phyloP scores from a whole-genome alignment of 768 basidiomycete species.

The Tylopilus sp. region DNA sequence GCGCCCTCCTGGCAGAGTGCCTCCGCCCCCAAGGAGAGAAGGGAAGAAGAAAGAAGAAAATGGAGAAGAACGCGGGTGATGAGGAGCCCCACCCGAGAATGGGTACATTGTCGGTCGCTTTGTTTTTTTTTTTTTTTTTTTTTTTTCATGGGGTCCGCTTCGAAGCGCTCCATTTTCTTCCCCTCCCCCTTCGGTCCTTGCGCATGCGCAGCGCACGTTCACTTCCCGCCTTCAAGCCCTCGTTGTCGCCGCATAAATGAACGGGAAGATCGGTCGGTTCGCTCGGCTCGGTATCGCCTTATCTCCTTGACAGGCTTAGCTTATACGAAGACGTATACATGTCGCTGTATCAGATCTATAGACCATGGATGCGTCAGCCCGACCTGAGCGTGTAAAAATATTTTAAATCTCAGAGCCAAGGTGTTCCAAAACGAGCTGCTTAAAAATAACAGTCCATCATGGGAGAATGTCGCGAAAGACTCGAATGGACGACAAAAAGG shows the following conservation, averaged over 20 bases:
- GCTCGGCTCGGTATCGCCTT: slow-evolving; percentile 20
- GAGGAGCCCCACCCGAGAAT: too few relatives aligned
- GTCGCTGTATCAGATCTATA: background rate
- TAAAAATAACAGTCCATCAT: too few relatives aligned
- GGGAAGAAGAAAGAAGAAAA: too few relatives aligned
- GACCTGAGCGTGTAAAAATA: background rate
- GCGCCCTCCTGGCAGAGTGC: too few relatives aligned
- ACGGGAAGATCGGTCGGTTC: slow-evolving; percentile 2
- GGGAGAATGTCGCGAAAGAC: too few relatives aligned
- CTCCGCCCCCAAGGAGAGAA: too few relatives aligned
- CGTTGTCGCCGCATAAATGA: slow-evolving; percentile 16
- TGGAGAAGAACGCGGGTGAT: too few relatives aligned
- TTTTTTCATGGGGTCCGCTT: too few relatives aligned
- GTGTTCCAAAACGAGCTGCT: background rate
- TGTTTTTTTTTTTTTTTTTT: too few relatives aligned
- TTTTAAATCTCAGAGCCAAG: slow-evolving; percentile 4
- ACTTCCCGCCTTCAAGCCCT: slow-evolving; percentile 1
- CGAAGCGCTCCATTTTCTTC: too few relatives aligned
- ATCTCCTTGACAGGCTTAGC: slow-evolving; percentile 15
- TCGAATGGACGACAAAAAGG: too few relatives aligned
- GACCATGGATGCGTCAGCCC: background rate
- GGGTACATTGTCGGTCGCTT: too few relatives aligned
- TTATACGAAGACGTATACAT: background rate
- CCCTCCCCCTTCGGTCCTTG: background rate
- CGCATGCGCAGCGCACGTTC: background rate